A percentile compares a stretch with the other conserved stretches of the same genome.
These are phyloP conservation scores for Fraxinus cuspidata DNA, from an alignment of 257 asterid species.

Conservation along the genomic window DNA sequence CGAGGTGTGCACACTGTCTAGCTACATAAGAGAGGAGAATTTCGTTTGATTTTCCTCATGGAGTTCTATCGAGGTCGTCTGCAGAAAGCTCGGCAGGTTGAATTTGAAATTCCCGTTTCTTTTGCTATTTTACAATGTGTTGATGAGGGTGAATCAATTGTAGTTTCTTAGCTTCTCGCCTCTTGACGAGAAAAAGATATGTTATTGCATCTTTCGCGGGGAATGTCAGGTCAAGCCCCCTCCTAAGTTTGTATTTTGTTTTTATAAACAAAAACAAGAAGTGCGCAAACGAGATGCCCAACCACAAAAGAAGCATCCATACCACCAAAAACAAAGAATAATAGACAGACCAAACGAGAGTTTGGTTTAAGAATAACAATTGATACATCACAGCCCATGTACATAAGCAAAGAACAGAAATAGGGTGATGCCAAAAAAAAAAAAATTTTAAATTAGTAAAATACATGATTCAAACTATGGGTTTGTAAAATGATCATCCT, in stretches of 20 bases:
- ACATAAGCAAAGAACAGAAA: not conserved
- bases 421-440: not conserved
- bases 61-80: not conserved
- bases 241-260: no score
- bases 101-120: not conserved
- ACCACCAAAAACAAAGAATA: not conserved
- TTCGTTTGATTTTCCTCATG: not conserved
- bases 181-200: not conserved
- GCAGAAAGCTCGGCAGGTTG: not conserved
- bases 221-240: no score
- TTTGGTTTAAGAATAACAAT: not conserved
- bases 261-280: no score
- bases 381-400: not conserved
- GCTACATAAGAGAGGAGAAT: not conserved
- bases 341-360: not conserved
- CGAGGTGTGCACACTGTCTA: not conserved
- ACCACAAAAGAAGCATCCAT: not conserved
- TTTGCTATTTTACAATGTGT: not conserved
- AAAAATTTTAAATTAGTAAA: not conserved
- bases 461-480: not conserved
- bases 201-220: no score
- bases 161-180: no score
- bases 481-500: not conserved
- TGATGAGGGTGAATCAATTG: no score
- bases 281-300: no score